Evolutionary conservation across 148 eudicot species (phyloP).

Genomic region (Cornus controversa): DNA sequence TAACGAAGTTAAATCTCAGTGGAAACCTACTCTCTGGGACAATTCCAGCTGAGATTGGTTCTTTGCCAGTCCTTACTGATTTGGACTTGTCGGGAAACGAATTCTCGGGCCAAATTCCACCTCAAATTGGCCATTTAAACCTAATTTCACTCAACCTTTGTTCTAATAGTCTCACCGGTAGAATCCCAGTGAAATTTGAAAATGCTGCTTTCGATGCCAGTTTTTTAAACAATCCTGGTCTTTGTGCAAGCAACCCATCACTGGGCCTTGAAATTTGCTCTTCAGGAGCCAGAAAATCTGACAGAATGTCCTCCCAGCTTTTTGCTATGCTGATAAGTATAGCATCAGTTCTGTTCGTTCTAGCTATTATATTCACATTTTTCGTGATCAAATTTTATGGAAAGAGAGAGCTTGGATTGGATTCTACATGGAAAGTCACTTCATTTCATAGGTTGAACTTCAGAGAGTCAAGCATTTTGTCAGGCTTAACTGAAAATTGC

Average conservation of each 20-base stretch:
- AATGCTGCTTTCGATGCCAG: background rate
- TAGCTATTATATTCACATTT: background rate
- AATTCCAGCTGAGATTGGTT: conserved; percentile 3
- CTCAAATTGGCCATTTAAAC: background rate
- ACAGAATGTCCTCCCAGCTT: background rate
- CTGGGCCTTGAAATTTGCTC: background rate
- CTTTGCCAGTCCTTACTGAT: conserved; percentile 9
- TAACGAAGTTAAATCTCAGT: conserved; percentile 4
- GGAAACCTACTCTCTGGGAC: background rate
- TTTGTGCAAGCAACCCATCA: background rate
- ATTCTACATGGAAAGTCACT: background rate
- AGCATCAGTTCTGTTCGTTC: background rate
- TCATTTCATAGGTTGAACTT: conserved; percentile 3
- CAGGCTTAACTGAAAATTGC: background rate
- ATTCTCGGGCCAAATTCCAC: conserved; percentile 1
- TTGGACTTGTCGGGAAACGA: conserved; percentile 1
- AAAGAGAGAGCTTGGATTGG: background rate
- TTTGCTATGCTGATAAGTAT: background rate
- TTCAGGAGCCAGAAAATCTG: background rate
- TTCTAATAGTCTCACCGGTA: background rate
- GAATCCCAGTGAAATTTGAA: background rate
- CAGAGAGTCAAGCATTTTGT: background rate
- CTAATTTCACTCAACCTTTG: background rate
- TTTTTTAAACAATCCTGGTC: conserved; percentile 6
- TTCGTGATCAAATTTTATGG: background rate